Evolutionary conservation across 108 stramenopile species (phyloP).

Genomic region (Nitzschia putrida): DNA sequence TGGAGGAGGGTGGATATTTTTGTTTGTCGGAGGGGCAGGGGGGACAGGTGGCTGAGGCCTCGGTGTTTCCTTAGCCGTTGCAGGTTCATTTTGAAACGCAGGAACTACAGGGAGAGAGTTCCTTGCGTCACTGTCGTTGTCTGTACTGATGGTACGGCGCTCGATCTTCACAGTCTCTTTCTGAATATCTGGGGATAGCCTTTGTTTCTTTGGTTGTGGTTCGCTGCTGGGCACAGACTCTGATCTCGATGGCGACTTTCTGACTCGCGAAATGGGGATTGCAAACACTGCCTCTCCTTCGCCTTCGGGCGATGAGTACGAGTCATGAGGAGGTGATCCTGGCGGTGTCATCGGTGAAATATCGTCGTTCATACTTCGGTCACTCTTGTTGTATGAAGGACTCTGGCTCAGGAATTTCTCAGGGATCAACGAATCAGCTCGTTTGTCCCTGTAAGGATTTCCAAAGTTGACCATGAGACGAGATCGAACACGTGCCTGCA

Average conservation of each 20-base stretch:
- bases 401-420: slow-evolving; percentile 56
- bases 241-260: slow-evolving; percentile 25
- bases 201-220: slow-evolving; percentile 24
- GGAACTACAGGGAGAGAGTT: not conserved
- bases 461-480: slow-evolving; percentile 75
- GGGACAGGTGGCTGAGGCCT: slow-evolving; percentile 38
- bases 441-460: slow-evolving; percentile 76
- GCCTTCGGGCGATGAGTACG: slow-evolving; percentile 62
- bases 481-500: slow-evolving; percentile 60
- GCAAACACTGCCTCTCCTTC: slow-evolving; percentile 80
- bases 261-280: slow-evolving; percentile 38
- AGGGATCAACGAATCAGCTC: slow-evolving; percentile 71
- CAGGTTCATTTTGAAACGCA: not conserved
- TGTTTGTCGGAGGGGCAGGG: slow-evolving; percentile 9
- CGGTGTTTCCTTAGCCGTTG: not conserved
- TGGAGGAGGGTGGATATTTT: slow-evolving; percentile 29
- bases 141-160: not conserved
- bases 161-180: not conserved
- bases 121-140: not conserved
- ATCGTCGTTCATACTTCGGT: slow-evolving; percentile 24
- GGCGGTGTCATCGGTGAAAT: slow-evolving; percentile 51
- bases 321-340: slow-evolving; percentile 77
- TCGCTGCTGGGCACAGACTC: slow-evolving; percentile 13
- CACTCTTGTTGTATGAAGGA: slow-evolving; percentile 43
- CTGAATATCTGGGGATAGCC: not conserved